Evolutionary conservation across 2,329 filamentous ascomycete species (phyloP).

Genomic region (Ophiostoma novo-ulmi): DNA sequence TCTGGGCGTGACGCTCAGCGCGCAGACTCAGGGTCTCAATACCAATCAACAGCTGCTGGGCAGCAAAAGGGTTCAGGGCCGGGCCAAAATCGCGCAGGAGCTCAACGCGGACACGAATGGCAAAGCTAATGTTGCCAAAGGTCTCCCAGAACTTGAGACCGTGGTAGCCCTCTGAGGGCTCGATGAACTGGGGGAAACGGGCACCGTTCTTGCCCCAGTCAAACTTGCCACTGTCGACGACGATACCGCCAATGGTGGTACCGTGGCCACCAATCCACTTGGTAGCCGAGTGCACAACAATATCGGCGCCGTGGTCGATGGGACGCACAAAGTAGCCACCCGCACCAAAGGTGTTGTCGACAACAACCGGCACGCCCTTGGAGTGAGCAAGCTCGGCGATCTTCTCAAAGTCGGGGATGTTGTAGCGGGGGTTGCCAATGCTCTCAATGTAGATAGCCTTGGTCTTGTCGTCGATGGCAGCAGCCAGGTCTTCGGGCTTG

Average conservation of each 20-base stretch:
- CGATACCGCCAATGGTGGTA: slow-evolving; percentile 80
- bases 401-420: slow-evolving; percentile 83
- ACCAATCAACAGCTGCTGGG: slow-evolving; percentile 85
- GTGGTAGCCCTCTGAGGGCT: slow-evolving; percentile 85
- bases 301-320: slow-evolving; percentile 86
- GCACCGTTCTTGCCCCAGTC: slow-evolving; percentile 81
- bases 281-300: slow-evolving; percentile 88
- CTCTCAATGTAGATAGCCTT: slow-evolving; percentile 90
- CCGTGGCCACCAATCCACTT: slow-evolving; percentile 98
- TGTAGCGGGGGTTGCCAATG: slow-evolving; percentile 91
- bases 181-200: slow-evolving; percentile 88
- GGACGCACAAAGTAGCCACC: slow-evolving; percentile 84
- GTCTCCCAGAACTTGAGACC: slow-evolving; percentile 93
- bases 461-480: slow-evolving; percentile 84
- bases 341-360: slow-evolving; percentile 93
- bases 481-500: slow-evolving; percentile 69
- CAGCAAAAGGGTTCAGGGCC: slow-evolving; percentile 80
- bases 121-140: slow-evolving; percentile 76
- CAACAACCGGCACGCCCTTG: slow-evolving; percentile 61
- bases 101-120: slow-evolving; percentile 82
- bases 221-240: slow-evolving; percentile 86
- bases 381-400: slow-evolving; percentile 74
- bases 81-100: slow-evolving; percentile 82
- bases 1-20: slow-evolving; percentile 78
- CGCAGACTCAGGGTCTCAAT: slow-evolving; percentile 85